These are phyloP conservation scores for Trichoderma simmonsii DNA, from an alignment of 2,329 filamentous ascomycete species.

Conservation along the genomic window DNA sequence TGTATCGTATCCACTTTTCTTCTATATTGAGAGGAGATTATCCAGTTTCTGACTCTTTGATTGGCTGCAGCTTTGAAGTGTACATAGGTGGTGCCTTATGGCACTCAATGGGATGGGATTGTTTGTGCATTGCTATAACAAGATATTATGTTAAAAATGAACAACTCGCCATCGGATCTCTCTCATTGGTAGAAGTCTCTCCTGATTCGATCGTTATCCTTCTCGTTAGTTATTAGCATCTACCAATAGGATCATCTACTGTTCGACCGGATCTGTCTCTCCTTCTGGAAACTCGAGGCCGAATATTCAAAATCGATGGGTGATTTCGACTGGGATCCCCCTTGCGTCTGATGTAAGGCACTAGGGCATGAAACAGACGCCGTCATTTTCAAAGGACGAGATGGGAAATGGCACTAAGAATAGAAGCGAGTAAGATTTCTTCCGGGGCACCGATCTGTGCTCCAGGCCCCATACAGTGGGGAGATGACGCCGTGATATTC, in stretches of 20 bases:
- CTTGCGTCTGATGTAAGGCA: neutral
- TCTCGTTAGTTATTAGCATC: neutral
- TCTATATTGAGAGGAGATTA: too few species aligned
- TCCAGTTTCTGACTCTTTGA: too few species aligned
- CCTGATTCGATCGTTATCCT: neutral
- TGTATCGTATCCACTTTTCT: too few species aligned
- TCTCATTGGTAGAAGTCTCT: neutral
- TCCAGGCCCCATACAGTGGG: neutral
- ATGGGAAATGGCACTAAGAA: constrained; percentile 8
- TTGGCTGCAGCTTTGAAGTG: too few species aligned
- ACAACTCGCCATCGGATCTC: neutral
- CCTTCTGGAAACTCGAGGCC: neutral
- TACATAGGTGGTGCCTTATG: too few species aligned
- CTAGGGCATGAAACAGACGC: constrained; percentile 22
- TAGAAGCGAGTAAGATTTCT: neutral
- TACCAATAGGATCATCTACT: neutral
- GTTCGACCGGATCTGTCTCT: neutral
- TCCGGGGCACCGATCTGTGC: neutral
- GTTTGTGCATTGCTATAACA: neutral
- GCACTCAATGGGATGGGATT: neutral
- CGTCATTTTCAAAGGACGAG: constrained; percentile 1
- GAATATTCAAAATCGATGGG: neutral
- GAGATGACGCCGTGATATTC: neutral
- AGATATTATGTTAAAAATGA: neutral
- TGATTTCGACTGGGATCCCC: neutral